Percentiles rank a stretch among this genome's conserved stretches.
phyloP scores from a whole-genome alignment of 495 filamentous ascomycete genomes.

The Penicillium daleae region DNA sequence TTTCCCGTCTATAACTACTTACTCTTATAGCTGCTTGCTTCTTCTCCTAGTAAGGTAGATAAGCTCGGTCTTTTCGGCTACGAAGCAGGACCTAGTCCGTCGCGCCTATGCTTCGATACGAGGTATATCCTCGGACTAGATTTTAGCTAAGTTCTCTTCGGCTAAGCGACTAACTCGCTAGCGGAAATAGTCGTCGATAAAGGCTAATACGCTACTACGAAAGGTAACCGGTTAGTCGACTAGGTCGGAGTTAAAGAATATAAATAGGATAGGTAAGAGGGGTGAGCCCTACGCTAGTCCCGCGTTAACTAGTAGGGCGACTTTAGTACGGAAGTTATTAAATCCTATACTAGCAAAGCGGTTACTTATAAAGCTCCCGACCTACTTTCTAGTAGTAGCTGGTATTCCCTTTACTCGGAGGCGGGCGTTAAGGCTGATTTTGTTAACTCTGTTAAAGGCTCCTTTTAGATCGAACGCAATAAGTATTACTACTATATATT shows the following conservation, averaged over 20 bases:
- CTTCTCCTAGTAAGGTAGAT: conserved; percentile 30
- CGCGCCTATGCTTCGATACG: conserved; percentile 23
- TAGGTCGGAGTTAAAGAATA: conserved; percentile 33
- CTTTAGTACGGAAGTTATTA: conserved; percentile 26
- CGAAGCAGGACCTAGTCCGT: conserved; percentile 21
- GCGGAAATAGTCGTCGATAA: conserved; percentile 34
- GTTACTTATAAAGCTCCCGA: conserved; percentile 29
- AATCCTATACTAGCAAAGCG: conserved; percentile 29
- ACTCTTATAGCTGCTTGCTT: not conserved
- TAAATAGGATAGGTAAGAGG: conserved; percentile 32
- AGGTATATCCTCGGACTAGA: conserved; percentile 17
- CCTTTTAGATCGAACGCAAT: conserved; percentile 34
- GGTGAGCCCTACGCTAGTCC: conserved; percentile 33
- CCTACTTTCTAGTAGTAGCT: conserved; percentile 21
- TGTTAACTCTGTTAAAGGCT: conserved; percentile 35
- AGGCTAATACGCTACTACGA: conserved; percentile 26
- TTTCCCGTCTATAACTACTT: not conserved
- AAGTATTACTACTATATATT: conserved; percentile 23
- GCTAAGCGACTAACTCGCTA: conserved; percentile 22
- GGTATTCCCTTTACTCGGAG: conserved; percentile 28
- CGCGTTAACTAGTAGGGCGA: not conserved
- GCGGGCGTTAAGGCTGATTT: conserved; percentile 22
- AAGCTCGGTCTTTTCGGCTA: conserved; percentile 32
- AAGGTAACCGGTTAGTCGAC: conserved; percentile 27
- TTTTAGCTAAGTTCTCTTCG: conserved; percentile 25